phyloP scores from a whole-genome alignment of 768 basidiomycete genomes.

The Rhodotorula kratochvilovae region DNA sequence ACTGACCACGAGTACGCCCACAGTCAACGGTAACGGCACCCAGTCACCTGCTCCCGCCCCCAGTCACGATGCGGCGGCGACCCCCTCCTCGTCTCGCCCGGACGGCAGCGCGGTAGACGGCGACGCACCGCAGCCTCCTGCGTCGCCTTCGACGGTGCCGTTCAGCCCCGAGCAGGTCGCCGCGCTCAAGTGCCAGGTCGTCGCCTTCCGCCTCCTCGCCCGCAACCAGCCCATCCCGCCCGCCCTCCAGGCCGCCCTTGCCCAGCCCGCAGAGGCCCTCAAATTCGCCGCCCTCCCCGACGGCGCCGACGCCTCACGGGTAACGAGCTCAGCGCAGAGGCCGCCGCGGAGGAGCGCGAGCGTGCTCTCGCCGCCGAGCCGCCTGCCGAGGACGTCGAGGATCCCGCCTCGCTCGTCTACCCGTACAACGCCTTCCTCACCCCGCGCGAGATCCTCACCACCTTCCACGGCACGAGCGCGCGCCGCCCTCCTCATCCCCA shows the following conservation, averaged over 20 bases:
- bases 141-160: slow-evolving; percentile 61
- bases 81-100: slow-evolving; percentile 39
- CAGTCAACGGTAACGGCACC: neutral
- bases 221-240: slow-evolving; percentile 43
- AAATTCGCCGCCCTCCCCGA: slow-evolving; percentile 10
- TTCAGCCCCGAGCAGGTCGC: slow-evolving; percentile 70
- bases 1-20: too few species aligned
- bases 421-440: slow-evolving; percentile 33
- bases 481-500: slow-evolving; percentile 65
- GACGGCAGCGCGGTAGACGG: slow-evolving; percentile 20
- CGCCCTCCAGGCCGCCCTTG: slow-evolving; percentile 33
- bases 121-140: slow-evolving; percentile 43
- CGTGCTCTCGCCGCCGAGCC: slow-evolving; percentile 17
- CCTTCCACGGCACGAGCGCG: slow-evolving; percentile 48
- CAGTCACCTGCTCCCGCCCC: neutral
- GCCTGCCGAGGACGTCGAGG: slow-evolving; percentile 29
- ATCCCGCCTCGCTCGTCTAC: slow-evolving; percentile 23
- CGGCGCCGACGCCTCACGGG: neutral
- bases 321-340: neutral
- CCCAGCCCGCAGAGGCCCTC: slow-evolving; percentile 25
- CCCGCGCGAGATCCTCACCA: slow-evolving; percentile 63
- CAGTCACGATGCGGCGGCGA: slow-evolving; percentile 48
- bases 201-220: slow-evolving; percentile 42
- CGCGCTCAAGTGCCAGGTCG: slow-evolving; percentile 41
- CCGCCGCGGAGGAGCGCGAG: neutral